Base-by-base conservation (phyloP, 352 stramenopile genomes). In the Halophytophthora polymorphica region DNA sequence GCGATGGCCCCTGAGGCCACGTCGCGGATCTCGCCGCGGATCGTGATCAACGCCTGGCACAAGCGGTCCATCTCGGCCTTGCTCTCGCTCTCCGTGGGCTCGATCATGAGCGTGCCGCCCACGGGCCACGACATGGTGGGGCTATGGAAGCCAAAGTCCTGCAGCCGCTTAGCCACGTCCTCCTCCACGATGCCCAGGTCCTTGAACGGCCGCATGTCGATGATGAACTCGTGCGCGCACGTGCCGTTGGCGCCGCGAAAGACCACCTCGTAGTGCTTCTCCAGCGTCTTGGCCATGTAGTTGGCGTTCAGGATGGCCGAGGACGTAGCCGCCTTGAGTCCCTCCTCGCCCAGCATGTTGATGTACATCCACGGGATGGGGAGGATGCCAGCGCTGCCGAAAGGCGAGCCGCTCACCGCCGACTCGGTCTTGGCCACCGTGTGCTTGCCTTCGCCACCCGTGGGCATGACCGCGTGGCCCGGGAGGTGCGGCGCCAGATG, bases 311-410 rank as follows among this genome's bases (percentile, higher is more conserved):
- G 73, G 77, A 99, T 99, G 23, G 97, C 97, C 49, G 93, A 79
- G 37, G 77, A 80, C 38, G 93, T 98, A 7, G 95, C 88, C 50
- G 93, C 82, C 65, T 97, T 98, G 6, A 99, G 67, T 15, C 96
- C 96, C 21, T 92, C 71, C 58, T 97, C 87, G 49, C 97, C 97
- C 31, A 99, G 81, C 96, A 99, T 99, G 74, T 98, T 97, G 61
- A 99, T 99, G 78, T 99, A 99, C 96, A 99, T 99, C 95, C 96
- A 99, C 7, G 96, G 97, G 69, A 99, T 99, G 21, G 96, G 96
- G 23, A 99, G 78, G 59, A 99, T 99, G 42, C 95, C 89, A 7
- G 97, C 96, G 46, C 90, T 98, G 21, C 97, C 97, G 61, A 98
- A 99, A 14, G 96, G 97, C 25, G 96, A 97, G 25, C 90, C 96